A percentile compares a stretch with the other conserved stretches of the same genome.
phyloP scores from a whole-genome alignment of 1,139 yeast genomes.

The Magnusiomyces suaveolens region DNA sequence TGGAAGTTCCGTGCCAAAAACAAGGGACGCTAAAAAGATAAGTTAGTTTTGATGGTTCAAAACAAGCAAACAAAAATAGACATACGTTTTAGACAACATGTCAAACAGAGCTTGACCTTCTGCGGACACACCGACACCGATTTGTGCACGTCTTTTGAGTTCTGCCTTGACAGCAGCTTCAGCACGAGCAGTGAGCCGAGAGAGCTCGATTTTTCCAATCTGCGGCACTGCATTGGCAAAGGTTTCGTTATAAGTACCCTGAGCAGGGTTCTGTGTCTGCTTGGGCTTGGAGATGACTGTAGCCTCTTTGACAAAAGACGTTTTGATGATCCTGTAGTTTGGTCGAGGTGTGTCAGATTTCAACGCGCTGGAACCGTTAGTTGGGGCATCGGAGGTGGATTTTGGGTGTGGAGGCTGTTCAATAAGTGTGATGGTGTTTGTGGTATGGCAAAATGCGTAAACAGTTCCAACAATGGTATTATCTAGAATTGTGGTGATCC shows the following conservation, averaged over 20 bases:
- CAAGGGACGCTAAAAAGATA: conserved; percentile 34
- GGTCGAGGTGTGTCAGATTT: conserved; percentile 17
- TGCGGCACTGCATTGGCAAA: conserved; percentile 22
- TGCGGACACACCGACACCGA: conserved; percentile 36
- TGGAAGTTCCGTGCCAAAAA: conserved; percentile 40
- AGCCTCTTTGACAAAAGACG: conserved; percentile 48
- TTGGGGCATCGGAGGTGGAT: too few species aligned
- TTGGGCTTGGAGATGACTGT: conserved; percentile 37
- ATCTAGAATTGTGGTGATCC: conserved; percentile 51
- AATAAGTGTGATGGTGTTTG: conserved; percentile 34
- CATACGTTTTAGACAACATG: conserved; percentile 35
- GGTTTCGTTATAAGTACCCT: conserved; percentile 14
- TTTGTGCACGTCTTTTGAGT: conserved; percentile 18
- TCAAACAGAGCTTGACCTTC: conserved; percentile 45
- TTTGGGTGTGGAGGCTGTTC: too few species aligned
- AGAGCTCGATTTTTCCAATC: conserved; percentile 26
- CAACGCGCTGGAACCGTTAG: too few species aligned
- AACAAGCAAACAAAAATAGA: too few species aligned
- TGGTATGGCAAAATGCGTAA: conserved; percentile 46
- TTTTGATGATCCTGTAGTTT: conserved; percentile 47
- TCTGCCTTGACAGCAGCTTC: conserved; percentile 22
- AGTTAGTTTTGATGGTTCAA: too few species aligned
- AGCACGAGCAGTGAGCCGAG: conserved; percentile 22
- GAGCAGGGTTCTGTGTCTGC: conserved; percentile 12
- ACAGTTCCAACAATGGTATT: conserved; percentile 50